Conservation (phyloP, 176 grass and related monocot species). For the Oryza officinalis region DNA sequence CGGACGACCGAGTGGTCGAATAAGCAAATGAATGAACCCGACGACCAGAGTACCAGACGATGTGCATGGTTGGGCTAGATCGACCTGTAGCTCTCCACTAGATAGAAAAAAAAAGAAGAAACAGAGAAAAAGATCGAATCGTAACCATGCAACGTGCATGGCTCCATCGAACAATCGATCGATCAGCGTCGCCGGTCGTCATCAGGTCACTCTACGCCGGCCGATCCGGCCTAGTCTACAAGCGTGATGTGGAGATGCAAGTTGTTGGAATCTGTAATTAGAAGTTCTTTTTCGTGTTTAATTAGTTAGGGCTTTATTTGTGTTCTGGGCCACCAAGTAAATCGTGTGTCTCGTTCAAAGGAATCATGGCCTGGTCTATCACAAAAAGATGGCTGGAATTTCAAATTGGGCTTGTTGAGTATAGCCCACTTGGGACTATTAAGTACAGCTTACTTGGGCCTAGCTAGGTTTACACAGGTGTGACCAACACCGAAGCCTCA, state of each 20-base stretch:
- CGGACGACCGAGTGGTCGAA: neutral
- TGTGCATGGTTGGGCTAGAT: neutral
- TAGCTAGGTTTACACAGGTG: neutral
- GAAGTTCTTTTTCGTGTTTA: too few relatives aligned
- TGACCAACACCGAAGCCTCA: neutral
- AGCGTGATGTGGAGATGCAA: neutral
- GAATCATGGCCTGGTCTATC: neutral
- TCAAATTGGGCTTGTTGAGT: neutral
- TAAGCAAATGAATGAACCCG: neutral
- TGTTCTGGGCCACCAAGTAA: neutral
- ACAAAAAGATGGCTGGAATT: neutral
- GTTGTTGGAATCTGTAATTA: too few relatives aligned
- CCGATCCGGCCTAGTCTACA: neutral
- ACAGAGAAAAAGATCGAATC: neutral
- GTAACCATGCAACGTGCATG: constrained; percentile 25
- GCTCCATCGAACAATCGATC: constrained; percentile 17
- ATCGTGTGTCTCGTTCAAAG: neutral
- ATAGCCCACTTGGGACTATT: neutral
- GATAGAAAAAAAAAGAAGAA: neutral
- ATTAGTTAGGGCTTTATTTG: neutral
- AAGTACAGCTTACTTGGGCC: neutral
- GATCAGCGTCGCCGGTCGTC: neutral
- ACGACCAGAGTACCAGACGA: too few relatives aligned
- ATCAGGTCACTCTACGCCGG: neutral
- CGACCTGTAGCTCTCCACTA: neutral